Conservation (phyloP, 139 green algal species). For the Pseudopediastrum boryanum region DNA sequence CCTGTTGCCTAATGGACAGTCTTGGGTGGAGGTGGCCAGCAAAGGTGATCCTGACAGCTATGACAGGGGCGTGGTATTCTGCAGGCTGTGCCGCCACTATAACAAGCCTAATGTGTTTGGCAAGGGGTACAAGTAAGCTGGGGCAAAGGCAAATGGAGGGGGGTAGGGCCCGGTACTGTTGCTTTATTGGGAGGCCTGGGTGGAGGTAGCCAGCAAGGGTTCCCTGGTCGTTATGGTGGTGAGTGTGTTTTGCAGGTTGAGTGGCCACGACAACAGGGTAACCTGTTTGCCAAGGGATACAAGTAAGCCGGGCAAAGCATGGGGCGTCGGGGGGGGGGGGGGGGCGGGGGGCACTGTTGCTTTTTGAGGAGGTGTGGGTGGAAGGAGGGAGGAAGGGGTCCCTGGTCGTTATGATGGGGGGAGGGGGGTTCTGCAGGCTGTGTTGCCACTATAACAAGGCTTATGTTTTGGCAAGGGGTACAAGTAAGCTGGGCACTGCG, state of each 20-base stretch:
- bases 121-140: slow-evolving; percentile 37
- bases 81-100: slow-evolving; percentile 29
- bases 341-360: too few species aligned
- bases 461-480: too few species aligned
- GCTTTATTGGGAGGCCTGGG: slow-evolving; percentile 11
- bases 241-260: slow-evolving; percentile 25
- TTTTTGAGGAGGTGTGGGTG: slow-evolving; percentile 12
- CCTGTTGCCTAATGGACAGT: slow-evolving; percentile 6
- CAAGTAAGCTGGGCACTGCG: too few species aligned
- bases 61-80: slow-evolving; percentile 17
- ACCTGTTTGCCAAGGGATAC: slow-evolving; percentile 38
- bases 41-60: background rate
- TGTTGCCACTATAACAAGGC: too few species aligned
- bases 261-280: slow-evolving; percentile 19
- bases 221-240: background rate
- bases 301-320: too few species aligned
- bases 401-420: too few species aligned
- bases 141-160: too few species aligned
- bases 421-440: too few species aligned
- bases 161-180: too few species aligned
- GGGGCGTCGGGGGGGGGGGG: too few species aligned
- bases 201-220: slow-evolving; percentile 5
- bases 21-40: slow-evolving; percentile 20
- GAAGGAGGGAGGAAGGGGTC: too few species aligned
- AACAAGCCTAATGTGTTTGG: slow-evolving; percentile 26